Evolutionary conservation across 306 rosid species (phyloP).

Genomic region (Glycyrrhiza uralensis): DNA sequence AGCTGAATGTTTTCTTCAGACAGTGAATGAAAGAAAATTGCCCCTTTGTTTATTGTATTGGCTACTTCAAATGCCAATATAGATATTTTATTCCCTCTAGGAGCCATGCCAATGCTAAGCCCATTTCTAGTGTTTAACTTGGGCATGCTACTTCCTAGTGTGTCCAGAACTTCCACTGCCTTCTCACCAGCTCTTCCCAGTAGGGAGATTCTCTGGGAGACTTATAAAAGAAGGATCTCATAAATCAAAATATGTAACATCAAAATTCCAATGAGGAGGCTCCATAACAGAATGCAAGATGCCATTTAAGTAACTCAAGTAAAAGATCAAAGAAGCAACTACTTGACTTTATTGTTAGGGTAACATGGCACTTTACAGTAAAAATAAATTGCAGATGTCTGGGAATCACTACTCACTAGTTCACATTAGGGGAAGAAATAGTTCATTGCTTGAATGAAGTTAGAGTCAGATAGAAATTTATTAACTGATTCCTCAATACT

Average conservation of each 20-base stretch:
- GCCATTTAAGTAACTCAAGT: background rate
- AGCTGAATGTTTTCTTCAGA: slow-evolving; percentile 71
- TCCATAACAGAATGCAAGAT: background rate
- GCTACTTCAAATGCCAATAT: slow-evolving; percentile 97
- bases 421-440: background rate
- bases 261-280: background rate
- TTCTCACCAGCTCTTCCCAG: slow-evolving; percentile 64
- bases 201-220: slow-evolving; percentile 42
- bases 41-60: slow-evolving; percentile 73
- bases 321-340: background rate
- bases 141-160: slow-evolving; percentile 67
- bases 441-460: background rate
- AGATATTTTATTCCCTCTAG: slow-evolving; percentile 54
- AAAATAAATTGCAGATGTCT: background rate
- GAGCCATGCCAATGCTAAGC: slow-evolving; percentile 40
- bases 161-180: slow-evolving; percentile 69
- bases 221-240: slow-evolving; percentile 31
- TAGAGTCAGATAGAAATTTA: background rate
- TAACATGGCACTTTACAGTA: background rate
- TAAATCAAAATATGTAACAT: background rate
- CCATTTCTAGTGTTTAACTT: slow-evolving; percentile 45
- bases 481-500: background rate
- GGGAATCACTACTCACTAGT: background rate
- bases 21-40: slow-evolving; percentile 62
- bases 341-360: background rate